phyloP scores from a whole-genome alignment of 805 yeast genomes.

The Metschnikowia hibisci region DNA sequence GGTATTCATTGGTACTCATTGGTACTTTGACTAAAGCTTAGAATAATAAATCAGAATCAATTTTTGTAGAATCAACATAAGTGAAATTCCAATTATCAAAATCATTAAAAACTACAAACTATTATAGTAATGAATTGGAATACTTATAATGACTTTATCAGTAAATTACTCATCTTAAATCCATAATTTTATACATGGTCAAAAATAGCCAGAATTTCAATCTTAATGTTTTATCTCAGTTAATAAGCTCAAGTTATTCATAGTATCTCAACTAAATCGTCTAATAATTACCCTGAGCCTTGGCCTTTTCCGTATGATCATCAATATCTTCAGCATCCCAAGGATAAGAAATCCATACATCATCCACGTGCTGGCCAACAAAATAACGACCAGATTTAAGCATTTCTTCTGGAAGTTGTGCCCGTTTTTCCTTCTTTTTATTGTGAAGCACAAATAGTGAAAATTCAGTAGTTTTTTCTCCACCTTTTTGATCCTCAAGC shows the following conservation, averaged over 20 bases:
- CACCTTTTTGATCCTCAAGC: conserved; percentile 48
- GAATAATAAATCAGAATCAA: too few relatives aligned
- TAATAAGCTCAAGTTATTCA: not conserved
- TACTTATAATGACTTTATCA: too few relatives aligned
- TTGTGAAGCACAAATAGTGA: conserved; percentile 78
- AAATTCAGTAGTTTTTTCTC: conserved; percentile 48
- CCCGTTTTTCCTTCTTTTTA: conserved; percentile 67
- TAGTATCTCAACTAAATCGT: not conserved
- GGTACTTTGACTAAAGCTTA: too few relatives aligned
- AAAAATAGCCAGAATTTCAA: too few relatives aligned
- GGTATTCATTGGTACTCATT: too few relatives aligned
- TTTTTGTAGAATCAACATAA: too few relatives aligned
- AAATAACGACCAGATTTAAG: conserved; percentile 58
- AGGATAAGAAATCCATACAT: conserved; percentile 82
- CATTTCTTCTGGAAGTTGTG: conserved; percentile 63
- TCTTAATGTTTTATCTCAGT: not conserved
- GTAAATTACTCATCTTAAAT: too few relatives aligned
- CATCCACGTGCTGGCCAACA: conserved; percentile 73
- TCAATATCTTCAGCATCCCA: conserved; percentile 82
- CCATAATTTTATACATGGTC: too few relatives aligned
- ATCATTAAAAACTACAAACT: too few relatives aligned
- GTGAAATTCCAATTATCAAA: too few relatives aligned
- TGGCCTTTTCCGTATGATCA: conserved; percentile 64
- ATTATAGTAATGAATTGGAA: too few relatives aligned
- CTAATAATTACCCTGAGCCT: conserved; percentile 59